Evolutionary conservation across 2,329 filamentous ascomycete genomes (phyloP), one percentile per base, ranked within the genome.

Genomic region (Sarocladium oryzae): DNA sequence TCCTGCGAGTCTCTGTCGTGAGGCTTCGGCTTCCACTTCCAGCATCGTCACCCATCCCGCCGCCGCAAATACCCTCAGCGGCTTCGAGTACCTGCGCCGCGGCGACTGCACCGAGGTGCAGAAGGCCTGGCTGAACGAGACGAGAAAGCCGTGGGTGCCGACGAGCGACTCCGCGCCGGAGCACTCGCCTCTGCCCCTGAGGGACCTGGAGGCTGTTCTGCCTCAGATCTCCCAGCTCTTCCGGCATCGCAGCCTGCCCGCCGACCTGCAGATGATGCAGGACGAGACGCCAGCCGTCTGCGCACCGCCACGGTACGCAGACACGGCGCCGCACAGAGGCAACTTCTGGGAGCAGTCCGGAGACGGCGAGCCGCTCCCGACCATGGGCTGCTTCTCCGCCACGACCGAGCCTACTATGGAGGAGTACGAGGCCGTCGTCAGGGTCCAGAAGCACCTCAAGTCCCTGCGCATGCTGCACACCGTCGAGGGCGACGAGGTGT

Each of bases 41-140:
- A 28, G 16, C 15, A 18, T 9, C 8, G 11, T 30, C 20, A 24
- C 50, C 18, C 32, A 23, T 6, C 18, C 26, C 23, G 52, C 52
- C 18, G 16, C 40, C 13, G n/a, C n/a, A n/a, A 51, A 49, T 18
- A 63, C 58, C 26, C 50, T 65, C 24, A 66, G 66, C 46, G 67
- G 59, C 3, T 69, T 70, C 51, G 67, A 69, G 40, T 66, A 63
- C 51, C 52, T 70, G 11, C 58, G 66, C 11, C 60, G 64, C 36
- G 46, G 56, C 5, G 65, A 67, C 46, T 60, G 60, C 16, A 62
- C 61, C 11, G 60, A 64, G 48, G 51, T 55, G 23, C 63, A 64
- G 56, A 60, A 56, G 28, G 54, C 55, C 7, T 67, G 63, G 64
- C 56, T 59, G 55, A 48, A 57, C 55, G 54, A 64, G 52, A 36